Evolutionary conservation across 2,329 filamentous ascomycete species (phyloP), one percentile per base, ranked within the genome.

Genomic region (Cladorrhinum sp.): DNA sequence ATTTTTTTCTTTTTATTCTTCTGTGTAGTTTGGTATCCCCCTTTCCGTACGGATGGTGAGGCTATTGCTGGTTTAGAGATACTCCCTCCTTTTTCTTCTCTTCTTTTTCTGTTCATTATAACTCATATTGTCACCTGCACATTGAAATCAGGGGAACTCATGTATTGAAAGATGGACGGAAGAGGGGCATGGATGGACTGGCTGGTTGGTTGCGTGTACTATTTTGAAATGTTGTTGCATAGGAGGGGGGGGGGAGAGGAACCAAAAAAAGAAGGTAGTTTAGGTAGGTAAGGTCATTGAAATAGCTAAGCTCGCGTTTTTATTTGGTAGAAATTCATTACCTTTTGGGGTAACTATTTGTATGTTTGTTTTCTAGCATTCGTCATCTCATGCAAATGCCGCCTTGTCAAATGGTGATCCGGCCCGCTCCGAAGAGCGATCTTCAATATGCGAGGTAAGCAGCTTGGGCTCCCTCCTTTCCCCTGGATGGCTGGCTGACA

Each of bases 361-460:
- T n/a, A n/a, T n/a, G n/a, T n/a, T n/a, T n/a, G n/a, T n/a, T n/a
- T n/a, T n/a, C n/a, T n/a, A n/a, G n/a, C n/a, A n/a, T n/a, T n/a
- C n/a, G n/a, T n/a, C n/a, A n/a, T n/a, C n/a, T n/a, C n/a, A n/a
- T 28, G 26, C 4, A 9, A 28, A 5, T 28, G 26, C 9, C 26
- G 26, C 26, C 26, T 28, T 28, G 26, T 28, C 9, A 7, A 28
- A 5, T 55, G 53, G 21, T 39, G 53, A 55, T 55, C 33, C 53
- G 53, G 53, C 20, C 53, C 53, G 53, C 30, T 55, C 53, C 42
- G 42, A 46, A 28, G 26, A 28, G 42, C n/a, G n/a, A 14, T 46
- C 18, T 36, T 36, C 26, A 10, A 10, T 30, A 30, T 30, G 26
- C 26, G 26, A 30, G 36, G 36, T 42, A 14, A 42, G 10, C 36